Conservation (phyloP, 441 rosid species). For the Pelargonium myrrhifolium region DNA sequence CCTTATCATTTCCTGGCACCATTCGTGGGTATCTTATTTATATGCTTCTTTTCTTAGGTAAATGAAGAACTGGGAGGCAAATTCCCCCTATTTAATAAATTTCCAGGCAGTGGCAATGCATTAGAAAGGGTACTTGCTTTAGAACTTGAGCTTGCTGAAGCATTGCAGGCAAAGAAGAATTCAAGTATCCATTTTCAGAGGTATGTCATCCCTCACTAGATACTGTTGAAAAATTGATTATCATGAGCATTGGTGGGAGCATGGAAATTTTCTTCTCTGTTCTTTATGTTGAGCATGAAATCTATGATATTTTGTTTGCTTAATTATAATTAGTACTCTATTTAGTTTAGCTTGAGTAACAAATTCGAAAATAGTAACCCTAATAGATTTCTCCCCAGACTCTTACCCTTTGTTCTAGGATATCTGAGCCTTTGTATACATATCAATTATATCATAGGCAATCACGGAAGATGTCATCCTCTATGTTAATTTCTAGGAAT, state of each 20-base stretch:
- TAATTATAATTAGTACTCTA: neutral
- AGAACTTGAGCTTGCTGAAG: conserved; percentile 88
- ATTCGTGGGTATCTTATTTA: conserved; percentile 11
- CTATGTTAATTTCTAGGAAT: too few species aligned
- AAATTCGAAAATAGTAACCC: too few species aligned
- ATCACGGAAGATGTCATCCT: too few species aligned
- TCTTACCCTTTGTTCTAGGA: too few species aligned
- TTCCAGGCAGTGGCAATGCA: conserved; percentile 56
- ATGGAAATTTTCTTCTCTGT: neutral
- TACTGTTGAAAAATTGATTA: neutral
- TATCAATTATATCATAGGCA: too few species aligned
- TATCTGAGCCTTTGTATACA: too few species aligned
- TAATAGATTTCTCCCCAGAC: too few species aligned
- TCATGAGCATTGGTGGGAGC: neutral
- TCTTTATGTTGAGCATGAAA: neutral
- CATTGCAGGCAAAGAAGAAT: conserved; percentile 69
- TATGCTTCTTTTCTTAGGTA: conserved; percentile 43
- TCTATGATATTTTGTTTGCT: neutral
- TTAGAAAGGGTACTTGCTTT: conserved; percentile 87
- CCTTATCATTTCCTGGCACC: conserved; percentile 8
- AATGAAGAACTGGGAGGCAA: conserved; percentile 77
- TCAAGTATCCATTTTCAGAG: conserved; percentile 69
- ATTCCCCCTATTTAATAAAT: conserved; percentile 55
- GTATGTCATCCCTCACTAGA: conserved; percentile 28
- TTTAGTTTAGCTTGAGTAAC: neutral